Evolutionary conservation across 1,139 yeast genomes (phyloP), one percentile per base, ranked within the genome.

Genomic region (Cylindricascospora bacillispora): DNA sequence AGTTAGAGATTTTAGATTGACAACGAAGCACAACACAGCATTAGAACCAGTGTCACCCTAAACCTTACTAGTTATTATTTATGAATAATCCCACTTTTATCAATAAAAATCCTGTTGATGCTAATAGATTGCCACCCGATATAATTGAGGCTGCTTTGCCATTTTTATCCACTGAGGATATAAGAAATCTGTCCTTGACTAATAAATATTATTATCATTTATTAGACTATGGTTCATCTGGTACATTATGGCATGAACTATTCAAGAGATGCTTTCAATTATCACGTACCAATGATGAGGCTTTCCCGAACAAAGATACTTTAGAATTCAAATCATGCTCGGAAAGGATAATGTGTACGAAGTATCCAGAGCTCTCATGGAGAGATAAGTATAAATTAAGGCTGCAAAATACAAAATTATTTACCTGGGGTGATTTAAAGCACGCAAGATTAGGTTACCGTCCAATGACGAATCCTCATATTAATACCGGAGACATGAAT

Each of bases 351-450:
- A 33, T 55, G 49, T 7, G 43, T 15, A 34, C 35, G 21, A 43
- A 41, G 21, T 37, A 36, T 28, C 50, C 57, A 9, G 50, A 50
- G 2, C 36, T 47, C 34, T 59, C 65, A 36, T 74, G 81, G 81
- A 62, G 61, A 4, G 62, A 62, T 23, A 45, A 71, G 30, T 74
- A 67, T 47, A 44, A 59, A 11, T 37, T 61, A 27, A 54, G 82
- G 26, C 47, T 62, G 1, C 43, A 45, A 20, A 47, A 60, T 2
- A 68, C 70, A 4, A 49, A 58, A 26, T 42, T 79, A 3, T 68
- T 60, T 39, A 71, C 82, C 0, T 77, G 92, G 92, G 82, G 85
- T 1, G 54, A 66, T 11, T 46, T 65, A 5, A 54, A 54, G 18
- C 59, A 61, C 28, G 77, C 76, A 2, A 52, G 89, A 25, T 55